Percentiles rank a stretch among this genome's conserved stretches.
phyloP scores from a whole-genome alignment of 2,329 filamentous ascomycete genomes.

The Talaromyces sp. region DNA sequence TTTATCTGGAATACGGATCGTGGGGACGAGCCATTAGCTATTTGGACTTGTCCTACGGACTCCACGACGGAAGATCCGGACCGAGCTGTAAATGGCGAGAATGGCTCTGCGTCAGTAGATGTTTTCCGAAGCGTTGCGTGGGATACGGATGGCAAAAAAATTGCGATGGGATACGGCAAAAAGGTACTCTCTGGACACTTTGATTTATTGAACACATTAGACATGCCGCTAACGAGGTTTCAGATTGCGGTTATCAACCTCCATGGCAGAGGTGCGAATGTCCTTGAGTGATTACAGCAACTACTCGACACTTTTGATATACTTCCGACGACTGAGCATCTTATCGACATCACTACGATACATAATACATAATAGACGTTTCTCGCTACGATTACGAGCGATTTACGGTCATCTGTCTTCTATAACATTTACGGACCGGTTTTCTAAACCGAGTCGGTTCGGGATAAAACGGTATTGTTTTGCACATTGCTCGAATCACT shows the following conservation, averaged over 20 bases:
- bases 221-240: neutral
- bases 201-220: neutral
- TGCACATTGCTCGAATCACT: slow-evolving; percentile 10
- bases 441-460: neutral
- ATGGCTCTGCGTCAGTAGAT: slow-evolving; percentile 27
- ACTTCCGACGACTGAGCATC: neutral
- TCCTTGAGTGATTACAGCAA: slow-evolving; percentile 3
- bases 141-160: slow-evolving; percentile 53
- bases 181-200: slow-evolving; percentile 41
- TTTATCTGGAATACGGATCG: slow-evolving; percentile 48
- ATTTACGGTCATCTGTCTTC: neutral
- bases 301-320: neutral
- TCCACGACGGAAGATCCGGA: slow-evolving; percentile 32
- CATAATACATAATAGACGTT: slow-evolving; percentile 14
- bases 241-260: slow-evolving; percentile 17
- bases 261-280: slow-evolving; percentile 10
- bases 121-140: slow-evolving; percentile 46
- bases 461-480: slow-evolving; percentile 1
- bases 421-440: neutral
- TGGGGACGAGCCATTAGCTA: slow-evolving; percentile 42
- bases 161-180: slow-evolving; percentile 49
- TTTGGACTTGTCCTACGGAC: slow-evolving; percentile 33
- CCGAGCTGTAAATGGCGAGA: slow-evolving; percentile 35
- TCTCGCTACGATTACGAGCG: neutral
- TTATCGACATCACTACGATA: neutral